Evolutionary conservation across 2,329 filamentous ascomycete species (phyloP).

Genomic region (Colletotrichum musae): DNA sequence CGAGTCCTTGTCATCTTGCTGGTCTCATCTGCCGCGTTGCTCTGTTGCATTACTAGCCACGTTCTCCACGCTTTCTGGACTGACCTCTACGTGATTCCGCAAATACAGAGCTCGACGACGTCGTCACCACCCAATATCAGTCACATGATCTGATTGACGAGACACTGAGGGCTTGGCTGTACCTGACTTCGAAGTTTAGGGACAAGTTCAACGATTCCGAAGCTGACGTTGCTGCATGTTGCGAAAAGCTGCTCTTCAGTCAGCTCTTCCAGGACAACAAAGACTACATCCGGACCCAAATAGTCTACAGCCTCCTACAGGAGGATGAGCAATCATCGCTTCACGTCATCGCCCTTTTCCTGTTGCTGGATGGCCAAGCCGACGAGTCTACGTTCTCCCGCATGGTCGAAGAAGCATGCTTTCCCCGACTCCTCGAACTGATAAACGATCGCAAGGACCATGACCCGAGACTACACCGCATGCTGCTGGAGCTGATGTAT

Average conservation of each 20-base stretch:
- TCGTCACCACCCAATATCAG: slow-evolving; percentile 63
- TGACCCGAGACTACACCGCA: slow-evolving; percentile 81
- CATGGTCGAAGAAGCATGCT: slow-evolving; percentile 90
- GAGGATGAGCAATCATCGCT: slow-evolving; percentile 88
- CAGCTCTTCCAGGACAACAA: slow-evolving; percentile 80
- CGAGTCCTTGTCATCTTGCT: slow-evolving; percentile 1
- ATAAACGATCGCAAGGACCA: slow-evolving; percentile 76
- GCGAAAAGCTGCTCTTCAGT: slow-evolving; percentile 83
- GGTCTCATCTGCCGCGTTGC: background rate
- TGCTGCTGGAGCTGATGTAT: slow-evolving; percentile 91
- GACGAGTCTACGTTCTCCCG: slow-evolving; percentile 85
- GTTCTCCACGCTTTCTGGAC: background rate
- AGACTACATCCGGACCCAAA: slow-evolving; percentile 92
- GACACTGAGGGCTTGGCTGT: slow-evolving; percentile 85
- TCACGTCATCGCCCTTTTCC: slow-evolving; percentile 85
- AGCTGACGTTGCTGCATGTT: slow-evolving; percentile 85
- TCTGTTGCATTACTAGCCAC: background rate
- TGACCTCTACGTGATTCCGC: slow-evolving; percentile 13
- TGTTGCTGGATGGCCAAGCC: slow-evolving; percentile 87
- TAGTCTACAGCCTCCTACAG: slow-evolving; percentile 90
- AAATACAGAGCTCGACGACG: slow-evolving; percentile 61
- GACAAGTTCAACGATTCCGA: slow-evolving; percentile 82
- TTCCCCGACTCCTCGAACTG: slow-evolving; percentile 86
- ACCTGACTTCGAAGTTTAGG: slow-evolving; percentile 82
- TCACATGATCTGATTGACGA: slow-evolving; percentile 81